Conservation (phyloP, 352 stramenopile species). For the Phytophthora cryptogea region DNA sequence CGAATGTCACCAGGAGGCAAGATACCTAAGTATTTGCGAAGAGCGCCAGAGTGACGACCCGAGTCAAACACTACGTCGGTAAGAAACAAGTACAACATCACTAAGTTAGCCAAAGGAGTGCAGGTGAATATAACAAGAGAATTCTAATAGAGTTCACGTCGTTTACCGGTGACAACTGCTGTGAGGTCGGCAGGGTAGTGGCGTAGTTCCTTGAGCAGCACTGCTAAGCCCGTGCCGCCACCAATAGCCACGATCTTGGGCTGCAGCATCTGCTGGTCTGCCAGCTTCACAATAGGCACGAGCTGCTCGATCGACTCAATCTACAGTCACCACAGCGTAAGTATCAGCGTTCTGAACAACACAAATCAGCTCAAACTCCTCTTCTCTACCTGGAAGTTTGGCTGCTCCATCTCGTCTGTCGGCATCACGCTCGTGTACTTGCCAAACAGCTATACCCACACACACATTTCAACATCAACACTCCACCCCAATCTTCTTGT, state of each 20-base stretch:
- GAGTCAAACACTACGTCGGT: slow-evolving; percentile 79
- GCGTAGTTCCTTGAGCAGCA: slow-evolving; percentile 84
- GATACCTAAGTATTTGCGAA: slow-evolving; percentile 86
- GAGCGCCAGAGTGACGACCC: slow-evolving; percentile 73
- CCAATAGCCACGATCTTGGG: slow-evolving; percentile 87
- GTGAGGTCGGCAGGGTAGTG: slow-evolving; percentile 86
- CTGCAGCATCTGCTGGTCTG: slow-evolving; percentile 77
- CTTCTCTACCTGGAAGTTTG: slow-evolving; percentile 68
- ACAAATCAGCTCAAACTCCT: not conserved
- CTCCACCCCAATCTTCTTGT: not conserved
- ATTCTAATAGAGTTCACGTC: not conserved
- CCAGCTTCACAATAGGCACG: slow-evolving; percentile 71
- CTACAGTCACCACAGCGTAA: slow-evolving; percentile 29
- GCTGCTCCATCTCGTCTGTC: slow-evolving; percentile 81
- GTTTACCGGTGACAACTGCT: slow-evolving; percentile 76
- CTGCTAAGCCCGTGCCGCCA: slow-evolving; percentile 77
- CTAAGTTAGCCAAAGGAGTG: not conserved
- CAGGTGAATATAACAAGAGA: not conserved
- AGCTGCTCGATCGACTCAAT: slow-evolving; percentile 83
- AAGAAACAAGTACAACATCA: not conserved
- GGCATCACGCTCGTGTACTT: slow-evolving; percentile 88
- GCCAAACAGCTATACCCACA: slow-evolving; percentile 62
- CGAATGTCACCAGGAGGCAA: slow-evolving; percentile 83
- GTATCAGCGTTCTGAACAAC: not conserved
- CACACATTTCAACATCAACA: slow-evolving; percentile 11